Evolutionary conservation across 345 rosid species (phyloP).

Genomic region (Arabidopsis arenosa): DNA sequence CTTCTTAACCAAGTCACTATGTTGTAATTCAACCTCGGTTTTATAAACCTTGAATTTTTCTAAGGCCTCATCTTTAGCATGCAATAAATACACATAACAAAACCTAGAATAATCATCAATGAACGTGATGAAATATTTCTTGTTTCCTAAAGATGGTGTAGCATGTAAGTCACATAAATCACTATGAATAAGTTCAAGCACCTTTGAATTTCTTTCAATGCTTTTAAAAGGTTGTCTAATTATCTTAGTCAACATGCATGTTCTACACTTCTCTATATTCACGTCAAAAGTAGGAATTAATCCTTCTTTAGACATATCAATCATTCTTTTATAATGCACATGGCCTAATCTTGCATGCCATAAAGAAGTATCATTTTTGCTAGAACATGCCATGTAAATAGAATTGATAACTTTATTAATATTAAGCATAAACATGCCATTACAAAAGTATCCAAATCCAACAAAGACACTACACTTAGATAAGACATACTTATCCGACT

Average conservation of each 20-base stretch:
- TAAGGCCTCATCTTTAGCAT: background rate
- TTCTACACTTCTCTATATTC: background rate
- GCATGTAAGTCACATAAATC: background rate
- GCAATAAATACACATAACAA: background rate
- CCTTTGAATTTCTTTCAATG: background rate
- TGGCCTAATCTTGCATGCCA: background rate
- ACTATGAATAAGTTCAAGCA: background rate
- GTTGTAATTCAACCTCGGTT: background rate
- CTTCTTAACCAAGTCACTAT: background rate
- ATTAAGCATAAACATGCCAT: constrained; percentile 1
- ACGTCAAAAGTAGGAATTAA: background rate
- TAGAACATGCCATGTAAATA: background rate
- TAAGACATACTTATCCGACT: no score
- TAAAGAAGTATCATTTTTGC: background rate
- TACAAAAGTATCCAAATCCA: background rate
- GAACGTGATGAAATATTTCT: background rate
- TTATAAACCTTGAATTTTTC: background rate
- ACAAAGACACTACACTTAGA: no score
- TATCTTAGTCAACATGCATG: background rate
- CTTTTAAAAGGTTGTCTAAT: background rate
- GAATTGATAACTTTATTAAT: background rate
- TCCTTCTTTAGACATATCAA: constrained; percentile 1
- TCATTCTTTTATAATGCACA: background rate
- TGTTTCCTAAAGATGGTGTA: no score
- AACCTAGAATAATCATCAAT: background rate